Percentiles rank a stretch among this genome's conserved stretches.
phyloP scores from a whole-genome alignment of 2,329 filamentous ascomycete genomes.

The Fusarium floridanum region DNA sequence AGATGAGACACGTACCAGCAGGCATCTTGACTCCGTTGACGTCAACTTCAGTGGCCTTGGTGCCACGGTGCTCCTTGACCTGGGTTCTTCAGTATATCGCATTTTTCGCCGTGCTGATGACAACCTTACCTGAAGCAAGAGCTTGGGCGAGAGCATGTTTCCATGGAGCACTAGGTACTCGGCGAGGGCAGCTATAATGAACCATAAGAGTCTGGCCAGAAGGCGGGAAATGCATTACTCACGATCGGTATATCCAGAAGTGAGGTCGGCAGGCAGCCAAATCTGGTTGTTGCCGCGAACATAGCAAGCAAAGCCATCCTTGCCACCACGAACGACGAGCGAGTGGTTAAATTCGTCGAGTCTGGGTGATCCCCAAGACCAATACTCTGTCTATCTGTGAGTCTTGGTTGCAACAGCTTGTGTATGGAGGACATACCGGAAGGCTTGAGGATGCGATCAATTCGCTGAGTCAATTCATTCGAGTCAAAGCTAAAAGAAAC shows the following conservation, averaged over 20 bases:
- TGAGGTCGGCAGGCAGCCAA: neutral
- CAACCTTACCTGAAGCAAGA: conserved; percentile 9
- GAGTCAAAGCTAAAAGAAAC: conserved; percentile 19
- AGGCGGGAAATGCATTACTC: accelerated
- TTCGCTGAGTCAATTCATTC: conserved; percentile 3
- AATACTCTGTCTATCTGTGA: neutral
- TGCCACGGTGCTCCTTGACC: conserved; percentile 1
- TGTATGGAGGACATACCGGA: neutral
- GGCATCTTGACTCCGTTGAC: conserved; percentile 17
- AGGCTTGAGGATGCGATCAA: conserved; percentile 23
- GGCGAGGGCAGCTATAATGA: neutral
- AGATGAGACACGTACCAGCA: neutral
- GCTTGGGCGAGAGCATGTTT: conserved; percentile 17
- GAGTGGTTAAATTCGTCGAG: conserved; percentile 23
- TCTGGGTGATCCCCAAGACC: conserved; percentile 24
- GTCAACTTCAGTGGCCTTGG: neutral
- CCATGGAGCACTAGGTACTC: conserved; percentile 7
- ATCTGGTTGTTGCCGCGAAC: conserved; percentile 29
- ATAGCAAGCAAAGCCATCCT: conserved; percentile 24
- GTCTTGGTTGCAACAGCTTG: accelerated
- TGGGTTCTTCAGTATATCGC: neutral
- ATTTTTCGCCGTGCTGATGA: too few species aligned
- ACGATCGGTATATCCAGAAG: conserved; percentile 29
- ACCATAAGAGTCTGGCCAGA: accelerated
- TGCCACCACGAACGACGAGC: conserved; percentile 12